Evolutionary conservation across 179 eudicot genomes (phyloP).

Genomic region (Dionaea muscipula): DNA sequence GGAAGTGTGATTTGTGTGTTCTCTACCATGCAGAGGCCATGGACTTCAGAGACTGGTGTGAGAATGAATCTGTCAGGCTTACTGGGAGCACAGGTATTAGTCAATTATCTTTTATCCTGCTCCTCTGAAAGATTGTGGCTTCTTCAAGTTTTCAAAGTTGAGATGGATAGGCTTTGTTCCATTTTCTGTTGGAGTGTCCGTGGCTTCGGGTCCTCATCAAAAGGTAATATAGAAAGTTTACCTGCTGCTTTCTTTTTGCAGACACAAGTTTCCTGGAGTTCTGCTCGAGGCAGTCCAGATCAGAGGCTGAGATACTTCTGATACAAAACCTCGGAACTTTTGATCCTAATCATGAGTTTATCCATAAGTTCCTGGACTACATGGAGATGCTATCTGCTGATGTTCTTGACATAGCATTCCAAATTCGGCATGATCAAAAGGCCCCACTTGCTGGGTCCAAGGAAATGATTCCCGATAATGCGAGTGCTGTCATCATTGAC

Average conservation of each 20-base stretch:
- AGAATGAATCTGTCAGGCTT: slow-evolving; percentile 80
- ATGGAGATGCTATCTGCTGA: slow-evolving; percentile 75
- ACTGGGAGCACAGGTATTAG: slow-evolving; percentile 71
- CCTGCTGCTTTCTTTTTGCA: slow-evolving; percentile 11
- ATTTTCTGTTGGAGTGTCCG: neutral
- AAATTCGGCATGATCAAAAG: slow-evolving; percentile 49
- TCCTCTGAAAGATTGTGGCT: too few species aligned
- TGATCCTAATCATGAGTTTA: slow-evolving; percentile 79
- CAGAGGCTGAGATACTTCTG: slow-evolving; percentile 84
- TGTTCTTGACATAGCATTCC: slow-evolving; percentile 74
- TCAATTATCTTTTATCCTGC: neutral
- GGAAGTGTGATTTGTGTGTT: neutral
- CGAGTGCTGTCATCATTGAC: slow-evolving; percentile 20
- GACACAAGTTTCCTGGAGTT: slow-evolving; percentile 92
- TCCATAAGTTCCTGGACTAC: slow-evolving; percentile 79
- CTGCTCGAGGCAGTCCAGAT: slow-evolving; percentile 73
- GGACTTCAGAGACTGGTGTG: slow-evolving; percentile 96
- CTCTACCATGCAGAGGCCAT: slow-evolving; percentile 53
- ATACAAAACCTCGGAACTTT: slow-evolving; percentile 60
- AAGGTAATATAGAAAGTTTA: neutral
- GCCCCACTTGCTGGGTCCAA: slow-evolving; percentile 24
- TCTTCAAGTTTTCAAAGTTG: too few species aligned
- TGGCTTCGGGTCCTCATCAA: too few species aligned
- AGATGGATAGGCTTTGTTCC: too few species aligned
- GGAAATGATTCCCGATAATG: slow-evolving; percentile 41